Conservation (phyloP, 1,139 yeast species). For the Suhomyces chickasaworum region DNA sequence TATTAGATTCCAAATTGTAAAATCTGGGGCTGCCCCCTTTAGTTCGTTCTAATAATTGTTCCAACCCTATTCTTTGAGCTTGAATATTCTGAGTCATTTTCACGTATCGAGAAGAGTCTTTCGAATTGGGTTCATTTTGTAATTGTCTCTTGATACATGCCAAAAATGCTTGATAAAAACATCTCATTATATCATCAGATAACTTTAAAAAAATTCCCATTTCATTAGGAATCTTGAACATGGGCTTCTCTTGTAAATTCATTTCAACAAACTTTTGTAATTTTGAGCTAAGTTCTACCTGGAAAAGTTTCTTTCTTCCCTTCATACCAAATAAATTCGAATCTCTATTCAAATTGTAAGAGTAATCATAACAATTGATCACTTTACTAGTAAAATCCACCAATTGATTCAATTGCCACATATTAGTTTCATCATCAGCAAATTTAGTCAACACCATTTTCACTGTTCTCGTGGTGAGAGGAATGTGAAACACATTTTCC, state of each 20-base stretch:
- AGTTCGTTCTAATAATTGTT: slow-evolving; percentile 13
- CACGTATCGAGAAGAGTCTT: slow-evolving; percentile 1
- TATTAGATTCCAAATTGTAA: slow-evolving; percentile 10
- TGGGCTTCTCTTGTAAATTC: slow-evolving; percentile 11
- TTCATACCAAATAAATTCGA: slow-evolving; percentile 9
- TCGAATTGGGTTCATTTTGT: neutral
- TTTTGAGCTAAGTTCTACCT: slow-evolving; percentile 18
- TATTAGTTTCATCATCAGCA: neutral
- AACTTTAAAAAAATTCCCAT: slow-evolving; percentile 29
- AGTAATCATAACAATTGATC: slow-evolving; percentile 23
- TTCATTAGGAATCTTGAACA: slow-evolving; percentile 14
- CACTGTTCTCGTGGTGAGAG: slow-evolving; percentile 32
- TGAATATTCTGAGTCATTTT: slow-evolving; percentile 17
- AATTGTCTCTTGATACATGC: slow-evolving; percentile 14
- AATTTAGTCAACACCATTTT: slow-evolving; percentile 17
- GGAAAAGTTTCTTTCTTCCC: slow-evolving; percentile 9
- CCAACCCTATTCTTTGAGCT: slow-evolving; percentile 15
- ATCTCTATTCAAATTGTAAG: slow-evolving; percentile 25
- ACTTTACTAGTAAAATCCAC: slow-evolving; percentile 21
- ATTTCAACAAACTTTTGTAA: slow-evolving; percentile 19
- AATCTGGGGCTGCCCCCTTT: slow-evolving; percentile 8
- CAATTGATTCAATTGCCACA: slow-evolving; percentile 16
- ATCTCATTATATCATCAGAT: slow-evolving; percentile 21
- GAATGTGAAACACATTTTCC: slow-evolving; percentile 24
- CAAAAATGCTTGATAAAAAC: slow-evolving; percentile 21